Percentiles rank a stretch among this genome's conserved stretches.
phyloP scores from a whole-genome alignment of 306 rosid genomes.

The Malus orientalis region DNA sequence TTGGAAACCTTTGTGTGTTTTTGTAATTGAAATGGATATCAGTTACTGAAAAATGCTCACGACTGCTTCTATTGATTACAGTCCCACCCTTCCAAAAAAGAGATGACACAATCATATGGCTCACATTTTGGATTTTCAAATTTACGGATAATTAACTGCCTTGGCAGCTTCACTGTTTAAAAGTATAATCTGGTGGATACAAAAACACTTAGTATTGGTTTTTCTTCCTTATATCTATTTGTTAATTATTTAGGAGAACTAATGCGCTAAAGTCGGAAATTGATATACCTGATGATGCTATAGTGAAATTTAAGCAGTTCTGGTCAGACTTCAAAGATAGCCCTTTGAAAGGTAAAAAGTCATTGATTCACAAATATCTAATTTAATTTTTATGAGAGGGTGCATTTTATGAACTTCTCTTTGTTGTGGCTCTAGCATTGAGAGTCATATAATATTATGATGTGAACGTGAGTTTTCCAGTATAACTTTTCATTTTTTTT shows the following conservation, averaged over 20 bases:
- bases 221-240: neutral
- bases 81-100: neutral
- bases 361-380: slow-evolving; percentile 1
- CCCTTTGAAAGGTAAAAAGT: slow-evolving; percentile 73
- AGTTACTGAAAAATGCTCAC: neutral
- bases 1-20: neutral
- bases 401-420: slow-evolving; percentile 7
- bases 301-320: slow-evolving; percentile 57
- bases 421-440: neutral
- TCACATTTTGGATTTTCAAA: neutral
- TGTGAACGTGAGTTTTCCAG: slow-evolving; percentile 16
- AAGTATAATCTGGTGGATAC: slow-evolving; percentile 10
- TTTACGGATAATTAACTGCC: neutral
- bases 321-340: slow-evolving; percentile 63
- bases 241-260: slow-evolving; percentile 52
- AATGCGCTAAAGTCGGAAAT: slow-evolving; percentile 76
- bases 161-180: slow-evolving; percentile 8
- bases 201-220: neutral
- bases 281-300: slow-evolving; percentile 54
- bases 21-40: neutral
- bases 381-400: neutral
- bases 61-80: neutral
- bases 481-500: neutral
- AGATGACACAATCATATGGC: neutral
- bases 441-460: neutral